Evolutionary conservation across 176 grass and related monocot genomes (phyloP).

Genomic region (Oryza meyeriana): DNA sequence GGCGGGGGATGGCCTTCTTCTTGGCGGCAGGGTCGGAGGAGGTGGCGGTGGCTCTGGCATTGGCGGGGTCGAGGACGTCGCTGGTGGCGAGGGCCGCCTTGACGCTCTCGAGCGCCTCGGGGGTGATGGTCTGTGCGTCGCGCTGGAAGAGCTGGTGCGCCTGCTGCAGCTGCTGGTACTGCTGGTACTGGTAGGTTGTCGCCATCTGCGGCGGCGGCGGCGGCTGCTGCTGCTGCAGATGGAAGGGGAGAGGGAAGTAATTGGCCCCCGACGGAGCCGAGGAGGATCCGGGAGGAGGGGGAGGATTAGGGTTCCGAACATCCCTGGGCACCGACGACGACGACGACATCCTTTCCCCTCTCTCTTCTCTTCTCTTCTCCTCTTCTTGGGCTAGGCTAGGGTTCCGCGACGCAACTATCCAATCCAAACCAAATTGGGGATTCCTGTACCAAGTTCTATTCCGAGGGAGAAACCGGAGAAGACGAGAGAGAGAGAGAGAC

Average conservation of each 20-base stretch:
- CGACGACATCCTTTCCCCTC: too few relatives aligned
- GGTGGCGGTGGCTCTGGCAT: slow-evolving; percentile 44
- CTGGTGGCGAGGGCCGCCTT: slow-evolving; percentile 91
- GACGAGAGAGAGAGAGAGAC: too few relatives aligned
- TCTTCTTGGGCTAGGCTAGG: not conserved
- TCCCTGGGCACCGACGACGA: not conserved
- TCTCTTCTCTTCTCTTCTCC: not conserved
- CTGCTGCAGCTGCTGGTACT: slow-evolving; percentile 72
- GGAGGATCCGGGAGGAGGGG: slow-evolving; percentile 27
- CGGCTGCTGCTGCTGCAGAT: slow-evolving; percentile 59
- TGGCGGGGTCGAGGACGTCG: slow-evolving; percentile 57
- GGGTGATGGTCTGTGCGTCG: slow-evolving; percentile 93
- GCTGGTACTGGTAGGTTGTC: slow-evolving; percentile 51
- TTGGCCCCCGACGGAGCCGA: slow-evolving; percentile 9
- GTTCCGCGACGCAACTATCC: too few relatives aligned
- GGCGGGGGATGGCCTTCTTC: slow-evolving; percentile 80
- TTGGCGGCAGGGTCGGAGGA: slow-evolving; percentile 40
- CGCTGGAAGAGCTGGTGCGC: slow-evolving; percentile 93
- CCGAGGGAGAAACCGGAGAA: too few relatives aligned
- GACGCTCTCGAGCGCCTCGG: slow-evolving; percentile 90
- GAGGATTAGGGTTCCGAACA: slow-evolving; percentile 31
- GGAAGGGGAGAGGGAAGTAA: slow-evolving; percentile 89
- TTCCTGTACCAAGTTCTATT: not conserved
- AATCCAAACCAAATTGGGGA: not conserved
- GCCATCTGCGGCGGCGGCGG: slow-evolving; percentile 11